A percentile compares a stretch with the other conserved stretches of the same genome.
Conservation (phyloP, 768 basidiomycete species). For the Mycena venus region DNA sequence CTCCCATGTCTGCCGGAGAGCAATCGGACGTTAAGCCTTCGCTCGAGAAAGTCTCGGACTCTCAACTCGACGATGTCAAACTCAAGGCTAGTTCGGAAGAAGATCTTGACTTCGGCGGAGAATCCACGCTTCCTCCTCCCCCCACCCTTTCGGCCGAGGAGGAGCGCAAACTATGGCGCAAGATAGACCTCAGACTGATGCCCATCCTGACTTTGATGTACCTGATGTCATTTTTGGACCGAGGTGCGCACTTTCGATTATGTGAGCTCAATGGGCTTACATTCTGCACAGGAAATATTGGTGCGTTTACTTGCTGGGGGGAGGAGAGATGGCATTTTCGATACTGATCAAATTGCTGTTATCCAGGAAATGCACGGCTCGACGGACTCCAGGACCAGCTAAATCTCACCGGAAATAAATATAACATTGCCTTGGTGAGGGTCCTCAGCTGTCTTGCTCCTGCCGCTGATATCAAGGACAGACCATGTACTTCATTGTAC, state of each 20-base stretch:
- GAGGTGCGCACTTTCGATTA: conserved; percentile 53
- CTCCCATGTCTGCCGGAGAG: conserved; percentile 27
- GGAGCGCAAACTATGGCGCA: conserved; percentile 68
- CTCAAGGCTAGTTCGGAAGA: conserved; percentile 14
- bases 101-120: conserved; percentile 57
- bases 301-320: conserved; percentile 44
- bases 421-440: conserved; percentile 74
- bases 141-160: conserved; percentile 60
- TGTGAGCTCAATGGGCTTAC: not conserved
- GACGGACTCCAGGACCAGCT: conserved; percentile 72
- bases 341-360: not conserved
- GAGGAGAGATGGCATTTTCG: not conserved
- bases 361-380: conserved; percentile 72
- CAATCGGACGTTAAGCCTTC: conserved; percentile 20
- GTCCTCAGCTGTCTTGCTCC: not conserved
- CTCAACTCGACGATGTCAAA: conserved; percentile 27
- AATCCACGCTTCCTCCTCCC: conserved; percentile 59
- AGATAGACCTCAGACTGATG: conserved; percentile 69
- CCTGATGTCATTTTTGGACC: conserved; percentile 74
- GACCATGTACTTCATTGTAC: conserved; percentile 81
- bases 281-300: conserved; percentile 65
- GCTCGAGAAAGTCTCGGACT: conserved; percentile 27
- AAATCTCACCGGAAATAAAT: conserved; percentile 67
- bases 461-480: conserved; percentile 36
- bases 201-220: conserved; percentile 73